Base-by-base conservation (phyloP, 164 flowering plant genomes). In the Malania oleifera region DNA sequence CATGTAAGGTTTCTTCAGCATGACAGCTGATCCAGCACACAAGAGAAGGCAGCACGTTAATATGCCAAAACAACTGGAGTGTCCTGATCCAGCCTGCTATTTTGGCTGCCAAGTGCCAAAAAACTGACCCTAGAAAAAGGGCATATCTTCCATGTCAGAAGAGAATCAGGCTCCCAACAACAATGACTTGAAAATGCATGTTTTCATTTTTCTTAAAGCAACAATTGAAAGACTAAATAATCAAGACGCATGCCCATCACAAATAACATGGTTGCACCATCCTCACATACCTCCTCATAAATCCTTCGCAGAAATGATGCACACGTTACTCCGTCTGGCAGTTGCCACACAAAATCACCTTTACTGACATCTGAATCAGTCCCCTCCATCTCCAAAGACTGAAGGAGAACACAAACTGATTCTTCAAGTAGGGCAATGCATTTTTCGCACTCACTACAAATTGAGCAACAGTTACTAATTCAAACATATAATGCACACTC, bases 241-340 rank as follows among this genome's bases (percentile, higher is more conserved):
- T 12, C 9, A 34, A 52, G 39, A 52, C n/a, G 37, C 55, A 52
- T 17, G 20, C 18, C 17, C 55, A 18, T n/a, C 11, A 27, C 19
- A 34, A n/a, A 10, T 53, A 31, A 1, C 24, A 53, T 29, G 41
- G 18, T 44, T 22, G 29, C n/a, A 13, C 18, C 19, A 54, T 7
- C 27, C 19, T 44, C 11, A 50, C 80, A 40, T 26, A 91, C 98
- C 98, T 92, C 98, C 78, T 92, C 98, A 59, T 87, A 89, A 47
- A 89, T 79, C 73, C 98, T 79, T 60, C 95, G 76, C 9, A 92
- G 83, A 65, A 72, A 78, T 71, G 74, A 61, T 54, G 96, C 98
- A 73, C 96, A 86, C 63, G 70, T 77, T 46, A 81, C 70, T 46
- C 83, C 96, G 60, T 86, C 90, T 62, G 78, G 69, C 18, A 80